Conservation (phyloP, 2,329 filamentous ascomycete species). For the Exophiala calicioides region DNA sequence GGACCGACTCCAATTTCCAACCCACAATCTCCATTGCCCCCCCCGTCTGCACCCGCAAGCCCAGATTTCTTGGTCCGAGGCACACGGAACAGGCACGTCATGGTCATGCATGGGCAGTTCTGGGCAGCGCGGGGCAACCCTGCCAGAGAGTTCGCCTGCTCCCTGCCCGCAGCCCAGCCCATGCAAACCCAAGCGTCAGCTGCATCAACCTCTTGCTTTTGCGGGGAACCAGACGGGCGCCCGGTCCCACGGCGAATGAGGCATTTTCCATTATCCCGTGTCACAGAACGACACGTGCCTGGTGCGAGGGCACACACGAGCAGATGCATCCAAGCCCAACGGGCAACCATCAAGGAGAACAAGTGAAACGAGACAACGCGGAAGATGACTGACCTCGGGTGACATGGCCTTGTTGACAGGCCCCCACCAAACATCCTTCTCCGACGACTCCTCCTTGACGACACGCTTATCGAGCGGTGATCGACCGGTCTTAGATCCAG, state of each 20-base stretch:
- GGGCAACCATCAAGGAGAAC: constrained; percentile 28
- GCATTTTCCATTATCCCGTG: background rate
- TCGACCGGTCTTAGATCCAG: constrained; percentile 94
- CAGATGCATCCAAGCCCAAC: too few relatives aligned
- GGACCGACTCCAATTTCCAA: background rate
- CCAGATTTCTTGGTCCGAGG: constrained; percentile 14
- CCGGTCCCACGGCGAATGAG: background rate
- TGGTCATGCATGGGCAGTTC: constrained; percentile 9
- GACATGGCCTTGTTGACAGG: constrained; percentile 99
- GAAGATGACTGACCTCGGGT: constrained; percentile 71
- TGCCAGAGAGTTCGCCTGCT: constrained; percentile 1
- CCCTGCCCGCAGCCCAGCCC: constrained; percentile 12
- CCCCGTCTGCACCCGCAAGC: constrained; percentile 21
- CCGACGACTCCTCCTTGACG: constrained; percentile 84
- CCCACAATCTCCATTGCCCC: background rate
- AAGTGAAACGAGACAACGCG: constrained; percentile 19
- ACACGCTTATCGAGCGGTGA: constrained; percentile 97
- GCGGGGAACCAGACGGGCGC: constrained; percentile 12
- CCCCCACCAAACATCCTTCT: constrained; percentile 97
- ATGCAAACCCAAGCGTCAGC: constrained; percentile 10
- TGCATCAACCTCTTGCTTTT: constrained; percentile 5
- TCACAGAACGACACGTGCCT: too few relatives aligned
- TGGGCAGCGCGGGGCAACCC: constrained; percentile 22
- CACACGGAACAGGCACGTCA: constrained; percentile 17
- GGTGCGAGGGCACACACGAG: too few relatives aligned